These are phyloP conservation scores for Thinopyrum elongatum DNA, from an alignment of 176 grass and related monocot genomes.

Conservation along the genomic window DNA sequence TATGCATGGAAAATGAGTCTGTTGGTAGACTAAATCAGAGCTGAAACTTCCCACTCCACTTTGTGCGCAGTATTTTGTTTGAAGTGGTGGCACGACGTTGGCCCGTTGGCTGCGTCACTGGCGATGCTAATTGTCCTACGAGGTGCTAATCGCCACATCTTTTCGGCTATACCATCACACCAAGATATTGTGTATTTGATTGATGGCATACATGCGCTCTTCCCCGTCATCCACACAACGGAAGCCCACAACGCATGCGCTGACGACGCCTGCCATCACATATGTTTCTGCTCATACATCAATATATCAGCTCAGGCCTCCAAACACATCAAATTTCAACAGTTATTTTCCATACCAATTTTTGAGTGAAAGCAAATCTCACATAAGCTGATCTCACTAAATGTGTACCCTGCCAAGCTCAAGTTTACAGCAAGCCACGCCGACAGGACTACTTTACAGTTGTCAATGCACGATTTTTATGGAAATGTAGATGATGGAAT, in stretches of 20 bases:
- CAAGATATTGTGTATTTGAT: no score
- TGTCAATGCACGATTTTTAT: conserved; percentile 32
- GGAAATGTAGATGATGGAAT: conserved; percentile 32
- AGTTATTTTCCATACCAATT: background rate
- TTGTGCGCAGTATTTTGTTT: no score
- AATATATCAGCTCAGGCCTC: background rate
- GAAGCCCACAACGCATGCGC: background rate
- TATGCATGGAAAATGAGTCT: no score
- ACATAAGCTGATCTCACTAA: conserved; percentile 15
- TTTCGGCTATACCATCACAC: no score
- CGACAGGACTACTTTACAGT: conserved; percentile 17
- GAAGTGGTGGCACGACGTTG: no score
- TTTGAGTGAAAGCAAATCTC: background rate
- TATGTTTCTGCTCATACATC: background rate
- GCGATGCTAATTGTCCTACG: no score
- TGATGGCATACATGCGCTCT: no score
- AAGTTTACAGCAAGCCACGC: conserved; percentile 33
- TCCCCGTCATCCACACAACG: no score
- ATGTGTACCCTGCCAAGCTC: conserved; percentile 22
- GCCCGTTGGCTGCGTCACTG: no score
- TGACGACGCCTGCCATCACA: background rate
- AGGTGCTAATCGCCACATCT: no score
- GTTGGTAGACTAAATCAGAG: no score
- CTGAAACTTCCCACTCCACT: no score
- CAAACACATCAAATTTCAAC: background rate